A percentile compares a stretch with the other conserved stretches of the same genome.
Conservation (phyloP, 345 rosid species). For the Anacardium occidentale region DNA sequence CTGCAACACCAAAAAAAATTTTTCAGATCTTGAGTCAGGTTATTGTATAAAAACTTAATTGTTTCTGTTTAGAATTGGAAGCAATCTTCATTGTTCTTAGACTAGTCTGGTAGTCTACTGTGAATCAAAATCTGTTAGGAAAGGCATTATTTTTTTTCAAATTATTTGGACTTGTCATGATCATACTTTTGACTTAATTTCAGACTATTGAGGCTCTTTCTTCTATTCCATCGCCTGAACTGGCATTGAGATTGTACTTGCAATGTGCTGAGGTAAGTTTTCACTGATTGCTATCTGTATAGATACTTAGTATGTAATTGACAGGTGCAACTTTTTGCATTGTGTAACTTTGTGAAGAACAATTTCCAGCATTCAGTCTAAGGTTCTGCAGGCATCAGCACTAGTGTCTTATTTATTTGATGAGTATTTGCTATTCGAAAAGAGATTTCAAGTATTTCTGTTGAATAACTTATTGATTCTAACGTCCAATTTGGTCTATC, state of each 20-base stretch:
- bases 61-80: not conserved
- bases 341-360: not conserved
- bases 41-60: constrained; percentile 1
- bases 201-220: constrained; percentile 76
- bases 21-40: constrained; percentile 87
- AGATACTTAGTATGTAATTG: not conserved
- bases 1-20: constrained; percentile 62
- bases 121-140: not conserved
- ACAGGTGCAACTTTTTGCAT: not conserved
- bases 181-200: constrained; percentile 18
- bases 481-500: constrained; percentile 18
- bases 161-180: not conserved
- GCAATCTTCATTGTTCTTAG: not conserved
- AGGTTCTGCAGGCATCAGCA: not conserved
- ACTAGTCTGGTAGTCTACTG: not conserved
- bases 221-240: constrained; percentile 71
- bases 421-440: not conserved
- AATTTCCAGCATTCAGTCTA: not conserved
- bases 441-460: not conserved
- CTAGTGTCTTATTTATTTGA: not conserved
- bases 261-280: constrained; percentile 85
- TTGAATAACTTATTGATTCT: constrained; percentile 7
- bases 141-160: not conserved
- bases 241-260: constrained; percentile 74
- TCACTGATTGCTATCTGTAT: not conserved